Base-by-base conservation (phyloP, 805 yeast species). In the Candida berthetii region DNA sequence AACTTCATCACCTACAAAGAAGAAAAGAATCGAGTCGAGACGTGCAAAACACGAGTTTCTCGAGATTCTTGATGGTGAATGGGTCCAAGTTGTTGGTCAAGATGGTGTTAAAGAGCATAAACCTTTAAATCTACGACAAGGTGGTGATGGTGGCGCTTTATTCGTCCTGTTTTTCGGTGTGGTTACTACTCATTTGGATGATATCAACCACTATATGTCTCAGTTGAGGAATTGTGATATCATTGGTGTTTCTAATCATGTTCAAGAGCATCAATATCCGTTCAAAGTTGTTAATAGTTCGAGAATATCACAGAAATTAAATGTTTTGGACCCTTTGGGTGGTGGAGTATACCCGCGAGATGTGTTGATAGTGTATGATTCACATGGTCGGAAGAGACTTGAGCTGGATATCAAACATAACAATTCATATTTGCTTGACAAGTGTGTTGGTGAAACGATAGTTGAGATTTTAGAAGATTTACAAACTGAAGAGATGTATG, bases 261-360 rank as follows among this genome's bases (percentile, higher is more conserved):
- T 22, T 22, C 6, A 7, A 7, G 7, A 22, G 4, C 29, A 38
- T 24, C 16, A 20, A n/a, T 38, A 31, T 16, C 35, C 35, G 24
- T 22, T 22, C 25, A 22, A 9, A 7, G 13, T 38, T 9, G 24
- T 20, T 16, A 29, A 38, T n/a, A 25, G 38, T 27, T 13, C 15
- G 13, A 36, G 13, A 13, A 17, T 36, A 1, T 25, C 22, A 3
- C 7, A 15, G 6, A 10, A 16, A 13, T 29, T 37, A 11, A 19
- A 19, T 10, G 18, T 34, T 13, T 27, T 33, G 11, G 41, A 39
- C 19, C 41, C 41, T 25, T 16, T 39, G 5, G 41, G 41, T 16
- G 41, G 41, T 9, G 41, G 41, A 14, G 34, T 33, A 9, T 39
- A 39, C 22, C 41, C 41, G 11, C 11, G 36, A 19, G 41, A 39